These are phyloP conservation scores for Lachnellula occidentalis DNA, from an alignment of 2,329 filamentous ascomycete species.

Conservation along the genomic window DNA sequence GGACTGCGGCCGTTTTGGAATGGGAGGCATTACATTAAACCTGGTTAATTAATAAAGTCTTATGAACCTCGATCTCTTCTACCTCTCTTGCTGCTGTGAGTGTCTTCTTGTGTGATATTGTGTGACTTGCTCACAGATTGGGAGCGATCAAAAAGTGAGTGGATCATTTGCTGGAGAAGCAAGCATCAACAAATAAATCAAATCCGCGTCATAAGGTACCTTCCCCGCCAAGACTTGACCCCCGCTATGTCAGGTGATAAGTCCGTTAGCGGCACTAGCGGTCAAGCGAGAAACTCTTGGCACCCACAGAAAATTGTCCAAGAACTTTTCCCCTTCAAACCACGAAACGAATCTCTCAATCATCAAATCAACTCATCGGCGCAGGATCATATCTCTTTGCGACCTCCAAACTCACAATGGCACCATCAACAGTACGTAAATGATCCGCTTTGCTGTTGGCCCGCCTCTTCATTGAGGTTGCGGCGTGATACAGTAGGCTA, in stretches of 20 bases:
- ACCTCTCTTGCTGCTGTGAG: constrained; percentile 1
- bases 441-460: constrained; percentile 91
- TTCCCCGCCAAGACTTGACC: no score
- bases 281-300: constrained; percentile 21
- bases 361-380: constrained; percentile 30
- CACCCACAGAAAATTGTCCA: constrained; percentile 11
- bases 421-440: constrained; percentile 81
- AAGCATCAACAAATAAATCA: no score
- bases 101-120: not conserved
- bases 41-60: constrained; percentile 4
- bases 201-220: no score
- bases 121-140: no score
- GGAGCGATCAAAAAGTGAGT: no score
- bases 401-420: constrained; percentile 64
- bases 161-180: no score
- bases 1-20: constrained; percentile 15
- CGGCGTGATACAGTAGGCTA: constrained; percentile 90
- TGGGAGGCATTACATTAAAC: constrained; percentile 2
- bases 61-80: constrained; percentile 6
- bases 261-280: not conserved
- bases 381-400: constrained; percentile 65
- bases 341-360: constrained; percentile 1
- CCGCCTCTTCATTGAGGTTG: constrained; percentile 42
- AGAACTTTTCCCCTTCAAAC: constrained; percentile 4
- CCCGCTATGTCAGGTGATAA: no score